Evolutionary conservation across 2,329 filamentous ascomycete species (phyloP).

Genomic region (Cytospora schulzeri): DNA sequence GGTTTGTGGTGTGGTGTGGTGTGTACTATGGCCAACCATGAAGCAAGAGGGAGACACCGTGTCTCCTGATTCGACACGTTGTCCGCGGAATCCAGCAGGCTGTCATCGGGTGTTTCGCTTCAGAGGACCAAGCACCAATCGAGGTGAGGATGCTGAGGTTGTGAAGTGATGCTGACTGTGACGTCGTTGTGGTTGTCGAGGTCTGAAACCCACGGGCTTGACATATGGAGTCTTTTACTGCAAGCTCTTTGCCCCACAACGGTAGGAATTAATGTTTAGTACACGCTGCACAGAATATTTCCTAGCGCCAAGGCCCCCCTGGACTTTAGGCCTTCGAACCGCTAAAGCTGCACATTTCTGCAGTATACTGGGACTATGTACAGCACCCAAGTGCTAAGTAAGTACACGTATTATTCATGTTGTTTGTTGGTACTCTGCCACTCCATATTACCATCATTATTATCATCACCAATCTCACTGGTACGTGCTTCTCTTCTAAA

Average conservation of each 20-base stretch:
- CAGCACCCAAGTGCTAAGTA: no score
- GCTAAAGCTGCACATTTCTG: background rate
- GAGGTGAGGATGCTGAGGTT: background rate
- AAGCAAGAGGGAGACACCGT: background rate
- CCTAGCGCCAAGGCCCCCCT: background rate
- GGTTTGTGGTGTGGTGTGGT: no score
- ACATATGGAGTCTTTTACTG: background rate
- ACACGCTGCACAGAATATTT: background rate
- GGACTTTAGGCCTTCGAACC: background rate
- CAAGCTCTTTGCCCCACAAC: background rate
- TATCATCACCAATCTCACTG: no score
- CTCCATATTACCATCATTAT: background rate
- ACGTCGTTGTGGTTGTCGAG: background rate
- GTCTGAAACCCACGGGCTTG: background rate
- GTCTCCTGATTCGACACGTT: background rate
- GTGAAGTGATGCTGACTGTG: background rate
- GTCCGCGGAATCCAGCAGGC: background rate
- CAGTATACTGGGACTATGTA: background rate
- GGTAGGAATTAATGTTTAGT: background rate
- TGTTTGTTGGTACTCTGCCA: background rate
- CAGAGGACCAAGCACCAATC: background rate
- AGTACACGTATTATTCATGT: no score
- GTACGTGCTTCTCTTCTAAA: no score
- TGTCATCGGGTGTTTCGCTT: no score
- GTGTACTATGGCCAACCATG: background rate